Evolutionary conservation across 208 protist species (phyloP), one percentile per base, ranked within the genome.

Genomic region (Trypanosoma vivax): DNA sequence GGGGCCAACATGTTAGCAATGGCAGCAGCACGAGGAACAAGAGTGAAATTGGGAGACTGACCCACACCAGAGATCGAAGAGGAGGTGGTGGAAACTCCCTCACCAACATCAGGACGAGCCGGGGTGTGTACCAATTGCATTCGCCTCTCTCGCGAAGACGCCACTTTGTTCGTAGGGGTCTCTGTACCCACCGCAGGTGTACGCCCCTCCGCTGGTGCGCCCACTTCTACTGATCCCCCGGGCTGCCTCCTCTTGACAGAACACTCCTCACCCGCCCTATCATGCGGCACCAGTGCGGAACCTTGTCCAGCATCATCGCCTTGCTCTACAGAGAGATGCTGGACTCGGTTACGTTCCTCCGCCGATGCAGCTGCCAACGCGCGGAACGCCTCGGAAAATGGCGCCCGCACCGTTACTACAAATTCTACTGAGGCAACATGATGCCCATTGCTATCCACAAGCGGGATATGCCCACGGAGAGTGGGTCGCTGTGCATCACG

Each of bases 401-500:
- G 76, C 5, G 69, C 70, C 9, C 84, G 78, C 14, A 86, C 88
- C 0, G 80, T 88, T 13, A 95, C 65, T 3, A 48, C 50, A 39
- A 91, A 90, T 70, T 95, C 88, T 0, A 95, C 53, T 9, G 88
- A 95, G 6, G 88, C 88, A 37, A 95, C 45, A 60, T 92, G 88
- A 19, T 74, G 49, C 10, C 73, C 71, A 16, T 50, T 41, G 1
- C 65, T 54, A 0, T 73, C 78, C 42, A 54, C 42, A 21, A 95
- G 68, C 0, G 70, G 65, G 39, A 95, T 71, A 58, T 92, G 84
- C 2, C 84, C 84, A 43, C 70, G 71, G 39, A 92, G 48, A 24
- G 67, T 83, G 39, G 88, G 88, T 27, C 83, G 72, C 6, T 47
- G 45, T 0, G 80, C 52, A 5, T 75, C 21, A 10, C 48, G 79